Conservation (phyloP, 2,329 filamentous ascomycete species). For the Bertia moriformis region DNA sequence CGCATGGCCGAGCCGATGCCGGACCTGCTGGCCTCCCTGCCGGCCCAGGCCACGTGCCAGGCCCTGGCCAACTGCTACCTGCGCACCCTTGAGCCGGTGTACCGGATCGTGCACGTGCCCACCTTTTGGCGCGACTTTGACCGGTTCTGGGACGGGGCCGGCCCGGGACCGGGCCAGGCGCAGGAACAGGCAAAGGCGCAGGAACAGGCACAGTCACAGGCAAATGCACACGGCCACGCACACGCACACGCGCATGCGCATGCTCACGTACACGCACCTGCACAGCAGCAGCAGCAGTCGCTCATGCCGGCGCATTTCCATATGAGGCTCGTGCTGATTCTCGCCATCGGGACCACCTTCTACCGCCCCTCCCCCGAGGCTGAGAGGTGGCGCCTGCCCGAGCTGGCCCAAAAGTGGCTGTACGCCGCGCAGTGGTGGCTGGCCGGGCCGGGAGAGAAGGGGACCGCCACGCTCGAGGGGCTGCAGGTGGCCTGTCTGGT, state of each 20-base stretch:
- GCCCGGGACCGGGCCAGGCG: slow-evolving; percentile 9
- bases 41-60: slow-evolving; percentile 19
- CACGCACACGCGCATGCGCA: too few species aligned
- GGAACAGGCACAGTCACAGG: neutral
- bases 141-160: slow-evolving; percentile 27
- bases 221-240: too few species aligned
- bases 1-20: slow-evolving; percentile 13
- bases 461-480: slow-evolving; percentile 12
- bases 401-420: slow-evolving; percentile 19
- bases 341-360: slow-evolving; percentile 24
- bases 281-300: neutral
- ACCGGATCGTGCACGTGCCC: slow-evolving; percentile 35
- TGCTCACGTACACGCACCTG: too few species aligned
- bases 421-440: slow-evolving; percentile 25
- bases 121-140: slow-evolving; percentile 34
- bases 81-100: slow-evolving; percentile 29
- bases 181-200: slow-evolving; percentile 2
- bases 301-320: slow-evolving; percentile 2
- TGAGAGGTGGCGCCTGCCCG: slow-evolving; percentile 9
- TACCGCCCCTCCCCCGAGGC: slow-evolving; percentile 12
- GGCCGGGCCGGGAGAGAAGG: slow-evolving; percentile 14
- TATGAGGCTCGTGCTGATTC: slow-evolving; percentile 18
- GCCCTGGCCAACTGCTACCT: slow-evolving; percentile 29
- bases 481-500: slow-evolving; percentile 23
- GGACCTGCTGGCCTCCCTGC: slow-evolving; percentile 8